phyloP scores from a whole-genome alignment of 1,139 yeast species.

The Saccharomyces hybrid region DNA sequence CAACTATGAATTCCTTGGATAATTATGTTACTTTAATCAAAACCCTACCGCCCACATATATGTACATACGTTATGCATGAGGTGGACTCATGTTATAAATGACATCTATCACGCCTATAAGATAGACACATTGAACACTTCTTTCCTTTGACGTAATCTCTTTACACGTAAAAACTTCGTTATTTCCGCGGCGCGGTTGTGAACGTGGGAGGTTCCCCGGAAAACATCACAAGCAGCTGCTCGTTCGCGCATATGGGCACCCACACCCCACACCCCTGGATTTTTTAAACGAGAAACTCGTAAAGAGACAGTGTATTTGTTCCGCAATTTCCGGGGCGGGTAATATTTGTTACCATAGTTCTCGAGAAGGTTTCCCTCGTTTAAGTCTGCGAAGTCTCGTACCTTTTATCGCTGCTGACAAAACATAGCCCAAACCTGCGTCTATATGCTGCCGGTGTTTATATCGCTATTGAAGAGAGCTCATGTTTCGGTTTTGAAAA shows the following conservation, averaged over 20 bases:
- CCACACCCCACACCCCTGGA: conserved; percentile 1
- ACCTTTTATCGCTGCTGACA: conserved; percentile 1
- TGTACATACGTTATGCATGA: background rate
- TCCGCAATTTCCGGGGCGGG: background rate
- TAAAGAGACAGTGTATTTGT: background rate
- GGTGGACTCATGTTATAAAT: background rate
- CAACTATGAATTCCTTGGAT: background rate
- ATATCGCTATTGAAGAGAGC: background rate
- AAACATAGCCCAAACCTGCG: background rate
- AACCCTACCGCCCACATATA: background rate
- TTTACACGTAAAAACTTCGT: background rate
- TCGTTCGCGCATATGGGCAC: background rate
- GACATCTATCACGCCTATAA: background rate
- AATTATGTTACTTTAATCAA: background rate
- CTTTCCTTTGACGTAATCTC: background rate
- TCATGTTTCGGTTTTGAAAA: background rate
- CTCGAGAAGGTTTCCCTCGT: background rate
- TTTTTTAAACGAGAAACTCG: background rate
- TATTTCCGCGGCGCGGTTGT: background rate
- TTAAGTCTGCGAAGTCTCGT: background rate
- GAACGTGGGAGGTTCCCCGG: background rate
- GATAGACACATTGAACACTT: background rate
- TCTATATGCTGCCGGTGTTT: background rate
- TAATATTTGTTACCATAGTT: background rate
- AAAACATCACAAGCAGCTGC: background rate